Base-by-base conservation (phyloP, 2,329 filamentous ascomycete species). In the Biscogniauxia sp. region DNA sequence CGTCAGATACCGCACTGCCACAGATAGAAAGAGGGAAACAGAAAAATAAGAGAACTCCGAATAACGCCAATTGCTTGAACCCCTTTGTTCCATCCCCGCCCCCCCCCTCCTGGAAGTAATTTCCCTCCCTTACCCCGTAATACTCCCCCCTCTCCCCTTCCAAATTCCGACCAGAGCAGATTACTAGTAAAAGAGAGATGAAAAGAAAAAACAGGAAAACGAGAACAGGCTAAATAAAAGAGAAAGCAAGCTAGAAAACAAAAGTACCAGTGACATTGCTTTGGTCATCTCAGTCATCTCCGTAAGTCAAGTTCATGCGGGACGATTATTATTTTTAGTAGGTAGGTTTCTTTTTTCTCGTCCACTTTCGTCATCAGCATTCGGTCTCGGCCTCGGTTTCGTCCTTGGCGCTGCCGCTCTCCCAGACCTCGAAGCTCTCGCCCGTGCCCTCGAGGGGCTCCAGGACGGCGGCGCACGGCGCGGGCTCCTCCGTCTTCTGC, bases 381-480 rank as follows among this genome's bases (percentile, higher is more conserved):
- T 45, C 37, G 15, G 66, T 59, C 28, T 32, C 28, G 19, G 59
- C 58, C 60, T 82, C 80, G 1, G 74, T 69, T 59, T 85, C 87
- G 54, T 86, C 88, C 65, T 85, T 84, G 25, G 83, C 82, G 73
- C 86, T 90, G 25, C 80, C 82, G 70, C 87, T 90, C 74, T 91
- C 88, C 88, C 88, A 91, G 17, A 91, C 80, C 68, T 89, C 86
- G 68, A 91, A 86, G 70, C 76, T 81, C 67, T 87, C 84, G 50
- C 81, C 84, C 0, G 84, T 82, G 53, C 83, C 85, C 57, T 88
- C 84, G 5, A 88, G 78, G 0, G 84, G 81, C 58, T 82, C 74
- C 15, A 88, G 73, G 2, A 83, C 69, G 1, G 81, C 78, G 2
- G 82, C 82, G 56, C 78, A 76, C 25, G 76, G 74, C 5, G 77